Evolutionary conservation across 2,329 filamentous ascomycete genomes (phyloP), one percentile per base, ranked within the genome.

Genomic region (Phyllosticta citrichinensis): DNA sequence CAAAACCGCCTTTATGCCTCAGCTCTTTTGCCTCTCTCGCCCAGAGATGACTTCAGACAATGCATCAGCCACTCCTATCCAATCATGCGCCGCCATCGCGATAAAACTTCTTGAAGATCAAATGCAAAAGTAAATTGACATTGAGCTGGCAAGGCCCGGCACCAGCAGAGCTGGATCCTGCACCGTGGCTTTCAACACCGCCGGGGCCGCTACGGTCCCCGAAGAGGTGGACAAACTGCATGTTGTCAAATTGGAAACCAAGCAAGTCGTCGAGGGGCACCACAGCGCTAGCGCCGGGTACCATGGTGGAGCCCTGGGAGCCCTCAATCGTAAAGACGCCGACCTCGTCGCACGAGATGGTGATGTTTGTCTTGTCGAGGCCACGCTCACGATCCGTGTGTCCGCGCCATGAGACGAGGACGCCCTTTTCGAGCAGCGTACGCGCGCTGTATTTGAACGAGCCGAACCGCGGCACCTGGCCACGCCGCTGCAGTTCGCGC

Each of bases 81-180:
- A 30, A 8, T 60, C 53, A 60, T 25, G 59, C 50, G 14, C 55
- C 59, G 25, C 58, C 68, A 62, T 80, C 78, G 64, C 76, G 70
- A 65, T 99, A 99, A 75, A 99, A 99, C 81, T 99, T 99, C 83
- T 95, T 96, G 81, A 97, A 97, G 67, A 99, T 83, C 74, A 97
- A 80, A 81, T 99, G 94, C 80, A 99, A 80, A 77, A 99, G 85
- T 70, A 99, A 75, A 78, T 99, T 99, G 70, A 99, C 94, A 74
- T 97, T 97, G 70, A 99, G 83, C 75, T 88, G 87, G 17, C 40
- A 47, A 8, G 40, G 40, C 12, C 40, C 40, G 17, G 6, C 14
- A 14, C 40, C 40, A 17, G 40, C 12, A n/a, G 40, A 4, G 8
- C 40, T 47, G 14, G 14, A 17, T n/a, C 40, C 40, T 3, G n/a